Evolutionary conservation across 495 filamentous ascomycete species (phyloP).

Genomic region (Tuber indicum): DNA sequence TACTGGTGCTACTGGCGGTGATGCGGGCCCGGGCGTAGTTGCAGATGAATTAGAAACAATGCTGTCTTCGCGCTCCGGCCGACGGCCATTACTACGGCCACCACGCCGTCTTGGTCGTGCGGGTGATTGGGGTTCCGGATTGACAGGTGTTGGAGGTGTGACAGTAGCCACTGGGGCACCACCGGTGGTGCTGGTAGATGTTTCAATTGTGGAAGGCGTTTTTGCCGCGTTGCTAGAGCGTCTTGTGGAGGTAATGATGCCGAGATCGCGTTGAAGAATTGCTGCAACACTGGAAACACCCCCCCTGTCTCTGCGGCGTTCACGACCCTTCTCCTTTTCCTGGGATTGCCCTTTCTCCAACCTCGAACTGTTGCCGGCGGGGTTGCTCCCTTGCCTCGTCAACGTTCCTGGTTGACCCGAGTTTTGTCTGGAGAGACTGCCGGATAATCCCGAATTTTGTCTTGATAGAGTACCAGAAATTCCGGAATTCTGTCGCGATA

Average conservation of each 20-base stretch:
- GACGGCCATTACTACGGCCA: slow-evolving; percentile 22
- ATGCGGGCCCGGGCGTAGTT: slow-evolving; percentile 6
- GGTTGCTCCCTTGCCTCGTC: slow-evolving; percentile 28
- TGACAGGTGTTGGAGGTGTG: slow-evolving; percentile 36
- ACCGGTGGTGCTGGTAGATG: slow-evolving; percentile 40
- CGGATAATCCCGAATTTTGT: slow-evolving; percentile 13
- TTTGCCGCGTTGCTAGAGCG: slow-evolving; percentile 47
- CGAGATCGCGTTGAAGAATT: slow-evolving; percentile 85
- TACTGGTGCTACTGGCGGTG: slow-evolving; percentile 35
- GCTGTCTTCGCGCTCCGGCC: slow-evolving; percentile 36
- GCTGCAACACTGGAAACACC: slow-evolving; percentile 64
- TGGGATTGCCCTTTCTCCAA: slow-evolving; percentile 16
- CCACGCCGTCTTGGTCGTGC: slow-evolving; percentile 29
- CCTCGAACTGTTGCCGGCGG: slow-evolving; percentile 34
- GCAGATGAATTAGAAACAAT: slow-evolving; percentile 33
- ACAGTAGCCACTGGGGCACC: slow-evolving; percentile 34
- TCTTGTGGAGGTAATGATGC: slow-evolving; percentile 51
- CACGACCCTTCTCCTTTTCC: slow-evolving; percentile 45
- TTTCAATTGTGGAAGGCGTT: slow-evolving; percentile 40
- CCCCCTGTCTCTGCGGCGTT: slow-evolving; percentile 33
- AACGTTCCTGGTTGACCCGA: slow-evolving; percentile 6
- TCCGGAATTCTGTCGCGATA: neutral
- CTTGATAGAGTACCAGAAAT: neutral
- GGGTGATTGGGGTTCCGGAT: slow-evolving; percentile 34
- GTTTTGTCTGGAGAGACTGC: slow-evolving; percentile 8